Evolutionary conservation across 148 eudicot genomes (phyloP), one percentile per base, ranked within the genome.

Genomic region (Heliamphora exappendiculata): DNA sequence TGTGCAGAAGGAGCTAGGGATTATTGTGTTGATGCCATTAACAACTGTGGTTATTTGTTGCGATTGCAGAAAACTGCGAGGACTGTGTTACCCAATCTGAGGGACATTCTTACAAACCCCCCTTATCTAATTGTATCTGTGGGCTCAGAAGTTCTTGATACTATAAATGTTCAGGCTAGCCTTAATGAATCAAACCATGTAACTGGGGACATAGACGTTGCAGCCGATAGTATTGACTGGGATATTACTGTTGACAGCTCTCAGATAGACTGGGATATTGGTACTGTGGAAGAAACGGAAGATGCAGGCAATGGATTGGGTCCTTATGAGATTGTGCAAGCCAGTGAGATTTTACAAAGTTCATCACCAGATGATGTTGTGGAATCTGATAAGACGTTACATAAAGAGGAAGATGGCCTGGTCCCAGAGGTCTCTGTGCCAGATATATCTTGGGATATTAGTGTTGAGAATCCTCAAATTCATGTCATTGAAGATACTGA

Each of bases 211-310:
- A 72, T 80, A 73, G 84, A 70, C 16, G 76, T 67, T 64, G 82
- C 80, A 53, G 87, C 84, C 37, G 92, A 85, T 53, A 79, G 67
- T 76, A 94, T 94, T 81, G 96, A 94, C 80, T 92, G 98, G 98
- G 97, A 94, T 88, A 89, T 94, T 72, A 86, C 96, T 26, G 42
- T 88, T 67, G 97, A 92, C 64, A 88, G 90, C 85, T 79, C 97
- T 80, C 93, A 90, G 89, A 94, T 94, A 82, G 98, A 94, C 81
- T 94, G 98, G 98, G 98, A 92, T 87, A 88, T 92, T 70, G 97
- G 93, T 47, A 80, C 89, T 8, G 83, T 91, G 65, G 97, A 88
- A 83, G 93, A 89, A 78, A 76, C 89, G 5, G 98, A 93, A 62
- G 96, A 87, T 67, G 76, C 83, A 79, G 88, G 87, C 55, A 90